phyloP scores from a whole-genome alignment of 306 rosid genomes.

The Vigna unguiculata region DNA sequence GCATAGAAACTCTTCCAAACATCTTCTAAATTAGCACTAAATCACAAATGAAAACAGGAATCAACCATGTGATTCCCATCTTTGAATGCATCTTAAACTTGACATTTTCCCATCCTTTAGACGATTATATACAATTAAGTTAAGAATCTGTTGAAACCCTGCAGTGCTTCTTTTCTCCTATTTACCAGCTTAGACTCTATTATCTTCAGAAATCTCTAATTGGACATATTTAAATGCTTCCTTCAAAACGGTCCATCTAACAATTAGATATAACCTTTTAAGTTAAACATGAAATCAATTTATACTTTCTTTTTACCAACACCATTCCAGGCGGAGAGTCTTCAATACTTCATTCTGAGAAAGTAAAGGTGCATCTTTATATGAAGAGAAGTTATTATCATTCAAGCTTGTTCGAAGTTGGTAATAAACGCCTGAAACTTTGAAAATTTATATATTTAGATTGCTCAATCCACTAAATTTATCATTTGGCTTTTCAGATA shows the following conservation, averaged over 20 bases:
- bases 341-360: not conserved
- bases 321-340: not conserved
- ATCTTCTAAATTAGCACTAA: not conserved
- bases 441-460: not conserved
- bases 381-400: not conserved
- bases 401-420: not conserved
- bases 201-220: constrained; percentile 17
- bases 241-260: not conserved
- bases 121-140: not conserved
- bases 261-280: constrained; percentile 25
- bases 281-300: constrained; percentile 6
- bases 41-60: constrained; percentile 5
- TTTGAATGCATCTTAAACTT: constrained; percentile 11
- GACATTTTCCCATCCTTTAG: not conserved
- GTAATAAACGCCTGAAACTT: not conserved
- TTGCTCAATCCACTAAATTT: constrained; percentile 2
- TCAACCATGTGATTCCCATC: not conserved
- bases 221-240: not conserved
- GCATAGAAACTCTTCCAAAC: not conserved
- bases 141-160: constrained; percentile 5
- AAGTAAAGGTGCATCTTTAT: not conserved
- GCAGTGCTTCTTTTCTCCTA: not conserved
- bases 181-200: not conserved
- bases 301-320: constrained; percentile 13
- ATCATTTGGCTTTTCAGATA: constrained; percentile 18